Evolutionary conservation across 163 green algal genomes (phyloP), one percentile per base, ranked within the genome.

Genomic region (Volvox carteri): DNA sequence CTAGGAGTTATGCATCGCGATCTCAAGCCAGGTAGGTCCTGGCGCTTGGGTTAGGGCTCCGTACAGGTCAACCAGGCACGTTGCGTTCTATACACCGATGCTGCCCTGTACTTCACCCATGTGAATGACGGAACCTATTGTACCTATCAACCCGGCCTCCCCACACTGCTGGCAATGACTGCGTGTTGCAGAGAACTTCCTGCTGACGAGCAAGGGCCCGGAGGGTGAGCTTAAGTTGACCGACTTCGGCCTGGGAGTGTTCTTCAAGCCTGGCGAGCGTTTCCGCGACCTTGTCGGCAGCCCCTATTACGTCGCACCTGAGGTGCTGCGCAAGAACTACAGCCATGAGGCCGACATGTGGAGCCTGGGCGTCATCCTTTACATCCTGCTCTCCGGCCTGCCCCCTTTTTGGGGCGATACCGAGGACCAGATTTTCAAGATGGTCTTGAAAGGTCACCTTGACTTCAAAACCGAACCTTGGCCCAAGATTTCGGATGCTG

Each of bases 281-380:
- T 96, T 97, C 85, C 88, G 86, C 2, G 93, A 96, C 85, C 89
- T 96, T 54, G 96, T 97, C 41, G 95, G 95, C 48, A 93, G 75
- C n/a, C 93, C 93, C 2, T 97, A 96, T 78, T 97, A 97, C 70
- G 94, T 97, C 25, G 94, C 94, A 2, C 95, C 94, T 60, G 90
- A 95, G 81, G 93, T 95, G 50, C 86, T 95, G 72, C 91, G 92
- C n/a, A 95, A 95, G 74, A 95, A 95, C 91, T 96, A 96, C 88
- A 89, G 91, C 86, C 77, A 95, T 39, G 93, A 95, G 78, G 94
- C 93, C 16, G 96, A 98, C 92, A 97, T 99, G 90, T 99, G 97
- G 97, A 95, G 86, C 60, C 85, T 96, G 56, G 97, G 97, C 21
- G 96, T 99, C 21, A 98, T 99, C 56, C 92, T 99, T 25, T 99